Percentiles rank a stretch among this genome's conserved stretches.
Conservation (phyloP, 108 stramenopile species). For the Fragilariopsis cylindrus region DNA sequence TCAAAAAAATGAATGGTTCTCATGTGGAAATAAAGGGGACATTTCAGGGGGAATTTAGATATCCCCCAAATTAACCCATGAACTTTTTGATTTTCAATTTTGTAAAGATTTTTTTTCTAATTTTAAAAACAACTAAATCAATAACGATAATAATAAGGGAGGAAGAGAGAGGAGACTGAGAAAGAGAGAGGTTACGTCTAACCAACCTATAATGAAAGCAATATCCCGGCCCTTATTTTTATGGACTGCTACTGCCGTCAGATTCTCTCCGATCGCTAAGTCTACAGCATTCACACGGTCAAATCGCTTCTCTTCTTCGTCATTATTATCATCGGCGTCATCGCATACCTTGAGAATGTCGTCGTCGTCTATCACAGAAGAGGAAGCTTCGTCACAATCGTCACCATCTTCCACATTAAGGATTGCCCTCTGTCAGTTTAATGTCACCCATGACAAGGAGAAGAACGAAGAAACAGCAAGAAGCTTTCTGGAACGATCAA, state of each 20-base stretch:
- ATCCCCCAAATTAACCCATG: too few species aligned
- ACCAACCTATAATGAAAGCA: too few species aligned
- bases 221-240: constrained; percentile 24
- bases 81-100: too few species aligned
- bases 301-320: not conserved
- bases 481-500: constrained; percentile 68
- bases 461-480: constrained; percentile 74
- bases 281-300: not conserved
- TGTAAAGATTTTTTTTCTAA: too few species aligned
- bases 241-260: constrained; percentile 32
- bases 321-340: not conserved
- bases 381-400: not conserved
- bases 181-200: too few species aligned
- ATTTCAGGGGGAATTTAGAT: too few species aligned
- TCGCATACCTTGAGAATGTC: constrained; percentile 27
- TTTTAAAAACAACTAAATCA: too few species aligned
- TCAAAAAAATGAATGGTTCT: too few species aligned
- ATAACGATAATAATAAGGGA: too few species aligned
- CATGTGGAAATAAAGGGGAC: too few species aligned
- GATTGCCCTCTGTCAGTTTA: constrained; percentile 92
- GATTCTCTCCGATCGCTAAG: constrained; percentile 1
- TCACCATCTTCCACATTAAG: constrained; percentile 22
- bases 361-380: constrained; percentile 3
- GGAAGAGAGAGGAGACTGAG: too few species aligned
- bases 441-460: constrained; percentile 77